These are phyloP conservation scores for Fusarium sambucinum DNA, from an alignment of 2,329 filamentous ascomycete genomes.

Conservation along the genomic window DNA sequence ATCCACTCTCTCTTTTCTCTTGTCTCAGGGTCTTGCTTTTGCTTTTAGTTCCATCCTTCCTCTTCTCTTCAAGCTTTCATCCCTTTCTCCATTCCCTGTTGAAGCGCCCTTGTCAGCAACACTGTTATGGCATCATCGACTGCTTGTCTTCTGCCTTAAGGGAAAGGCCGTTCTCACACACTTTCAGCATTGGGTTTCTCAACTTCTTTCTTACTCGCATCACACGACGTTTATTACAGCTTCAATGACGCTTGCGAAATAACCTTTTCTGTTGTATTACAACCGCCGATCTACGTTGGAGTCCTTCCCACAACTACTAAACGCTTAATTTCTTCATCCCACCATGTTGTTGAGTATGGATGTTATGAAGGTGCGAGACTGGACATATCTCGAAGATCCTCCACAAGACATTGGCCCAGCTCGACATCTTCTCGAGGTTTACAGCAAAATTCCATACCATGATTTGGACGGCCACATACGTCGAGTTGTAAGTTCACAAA, in stretches of 20 bases:
- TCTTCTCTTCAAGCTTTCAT: slow-evolving; percentile 5
- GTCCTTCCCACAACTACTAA: slow-evolving; percentile 6
- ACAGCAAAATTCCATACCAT: slow-evolving; percentile 54
- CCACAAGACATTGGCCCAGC: slow-evolving; percentile 55
- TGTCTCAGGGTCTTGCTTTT: slow-evolving; percentile 24
- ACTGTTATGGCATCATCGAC: slow-evolving; percentile 26
- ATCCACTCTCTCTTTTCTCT: slow-evolving; percentile 26
- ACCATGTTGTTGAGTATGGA: slow-evolving; percentile 48
- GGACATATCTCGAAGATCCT: slow-evolving; percentile 54
- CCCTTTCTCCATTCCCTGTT: slow-evolving; percentile 17
- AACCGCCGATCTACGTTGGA: slow-evolving; percentile 8
- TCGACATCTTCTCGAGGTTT: slow-evolving; percentile 54
- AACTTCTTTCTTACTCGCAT: slow-evolving; percentile 14
- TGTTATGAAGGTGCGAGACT: slow-evolving; percentile 55
- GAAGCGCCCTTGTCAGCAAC: slow-evolving; percentile 10
- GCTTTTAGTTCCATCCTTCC: neutral
- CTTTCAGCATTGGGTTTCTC: slow-evolving; percentile 13
- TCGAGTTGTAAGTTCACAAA: slow-evolving; percentile 50
- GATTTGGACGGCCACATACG: slow-evolving; percentile 55
- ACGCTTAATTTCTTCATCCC: slow-evolving; percentile 3
- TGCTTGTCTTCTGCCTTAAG: slow-evolving; percentile 20
- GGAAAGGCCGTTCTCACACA: slow-evolving; percentile 20
- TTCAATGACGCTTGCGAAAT: slow-evolving; percentile 37
- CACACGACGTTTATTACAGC: slow-evolving; percentile 11
- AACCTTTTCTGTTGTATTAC: slow-evolving; percentile 7